phyloP scores from a whole-genome alignment of 441 rosid species.

The Raphanus hybrid region DNA sequence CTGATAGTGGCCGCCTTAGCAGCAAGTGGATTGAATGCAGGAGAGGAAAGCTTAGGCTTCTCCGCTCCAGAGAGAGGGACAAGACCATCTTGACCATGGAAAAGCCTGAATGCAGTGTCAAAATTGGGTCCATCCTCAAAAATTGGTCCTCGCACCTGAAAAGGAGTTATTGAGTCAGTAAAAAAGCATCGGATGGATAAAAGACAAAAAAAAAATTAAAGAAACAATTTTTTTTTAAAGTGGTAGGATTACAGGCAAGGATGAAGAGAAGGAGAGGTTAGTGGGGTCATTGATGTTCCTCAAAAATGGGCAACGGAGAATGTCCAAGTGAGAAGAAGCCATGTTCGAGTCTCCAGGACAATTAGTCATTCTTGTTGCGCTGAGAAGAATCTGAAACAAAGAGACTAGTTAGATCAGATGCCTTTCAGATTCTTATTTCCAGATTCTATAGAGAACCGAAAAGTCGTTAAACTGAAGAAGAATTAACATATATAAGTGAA shows the following conservation, averaged over 20 bases:
- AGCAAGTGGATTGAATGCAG: constrained; percentile 71
- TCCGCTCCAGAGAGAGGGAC: constrained; percentile 65
- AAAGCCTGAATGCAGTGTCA: constrained; percentile 72
- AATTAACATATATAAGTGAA: too few species aligned
- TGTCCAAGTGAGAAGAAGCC: constrained; percentile 51
- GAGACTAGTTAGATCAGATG: too few species aligned
- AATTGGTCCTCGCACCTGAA: constrained; percentile 68
- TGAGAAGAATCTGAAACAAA: constrained; percentile 30
- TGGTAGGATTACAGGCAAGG: constrained; percentile 55
- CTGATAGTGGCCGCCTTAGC: constrained; percentile 81
- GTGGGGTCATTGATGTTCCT: constrained; percentile 83
- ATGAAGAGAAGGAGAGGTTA: constrained; percentile 66
- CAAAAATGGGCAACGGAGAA: constrained; percentile 73
- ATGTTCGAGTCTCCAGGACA: constrained; percentile 48
- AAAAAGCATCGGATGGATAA: not conserved
- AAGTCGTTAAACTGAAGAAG: too few species aligned
- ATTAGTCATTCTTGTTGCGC: constrained; percentile 45
- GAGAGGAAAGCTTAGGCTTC: constrained; percentile 44
- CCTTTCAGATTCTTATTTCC: too few species aligned
- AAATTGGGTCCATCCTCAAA: constrained; percentile 88
- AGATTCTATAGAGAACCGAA: too few species aligned
- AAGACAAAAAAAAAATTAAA: not conserved
- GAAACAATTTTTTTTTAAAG: not conserved
- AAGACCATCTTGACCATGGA: constrained; percentile 77
- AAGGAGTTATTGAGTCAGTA: not conserved